These are phyloP conservation scores for Carallia brachiata DNA, from an alignment of 345 rosid species.

Conservation along the genomic window DNA sequence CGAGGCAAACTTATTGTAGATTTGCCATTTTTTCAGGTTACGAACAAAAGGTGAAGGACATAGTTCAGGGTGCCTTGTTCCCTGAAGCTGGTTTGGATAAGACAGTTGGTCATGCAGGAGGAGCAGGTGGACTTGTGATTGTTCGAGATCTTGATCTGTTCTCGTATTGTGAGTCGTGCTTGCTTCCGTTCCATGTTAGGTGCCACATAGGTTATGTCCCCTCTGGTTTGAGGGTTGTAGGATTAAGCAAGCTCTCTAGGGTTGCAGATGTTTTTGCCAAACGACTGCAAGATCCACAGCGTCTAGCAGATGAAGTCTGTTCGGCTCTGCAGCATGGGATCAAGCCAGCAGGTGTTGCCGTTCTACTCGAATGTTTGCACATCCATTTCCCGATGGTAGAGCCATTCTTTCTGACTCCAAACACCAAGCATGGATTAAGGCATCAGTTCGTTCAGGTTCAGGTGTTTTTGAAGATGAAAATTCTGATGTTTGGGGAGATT, in stretches of 20 bases:
- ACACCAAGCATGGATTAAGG: constrained; percentile 54
- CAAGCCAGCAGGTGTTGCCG: constrained; percentile 84
- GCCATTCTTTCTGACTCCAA: constrained; percentile 43
- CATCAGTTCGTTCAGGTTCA: constrained; percentile 55
- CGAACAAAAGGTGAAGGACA: constrained; percentile 64
- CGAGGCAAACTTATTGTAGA: neutral
- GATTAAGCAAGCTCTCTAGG: constrained; percentile 91
- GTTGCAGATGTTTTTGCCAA: constrained; percentile 84
- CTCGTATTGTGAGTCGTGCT: constrained; percentile 89
- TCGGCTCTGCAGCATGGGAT: constrained; percentile 74
- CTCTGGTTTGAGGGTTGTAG: constrained; percentile 68
- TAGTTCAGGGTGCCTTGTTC: constrained; percentile 82
- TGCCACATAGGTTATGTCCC: constrained; percentile 94
- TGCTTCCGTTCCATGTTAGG: constrained; percentile 85
- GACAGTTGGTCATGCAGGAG: constrained; percentile 75
- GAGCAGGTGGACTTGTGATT: constrained; percentile 84
- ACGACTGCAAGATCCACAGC: constrained; percentile 85
- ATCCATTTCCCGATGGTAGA: constrained; percentile 63
- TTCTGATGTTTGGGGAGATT: constrained; percentile 66
- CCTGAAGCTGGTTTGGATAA: constrained; percentile 80
- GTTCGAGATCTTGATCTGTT: constrained; percentile 87
- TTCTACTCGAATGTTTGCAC: constrained; percentile 78
- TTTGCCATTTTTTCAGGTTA: constrained; percentile 52
- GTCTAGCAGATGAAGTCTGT: constrained; percentile 72
- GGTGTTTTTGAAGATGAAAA: constrained; percentile 70